These are phyloP conservation scores for Somion occarium DNA, from an alignment of 1,284 basidiomycete species.

Conservation along the genomic window DNA sequence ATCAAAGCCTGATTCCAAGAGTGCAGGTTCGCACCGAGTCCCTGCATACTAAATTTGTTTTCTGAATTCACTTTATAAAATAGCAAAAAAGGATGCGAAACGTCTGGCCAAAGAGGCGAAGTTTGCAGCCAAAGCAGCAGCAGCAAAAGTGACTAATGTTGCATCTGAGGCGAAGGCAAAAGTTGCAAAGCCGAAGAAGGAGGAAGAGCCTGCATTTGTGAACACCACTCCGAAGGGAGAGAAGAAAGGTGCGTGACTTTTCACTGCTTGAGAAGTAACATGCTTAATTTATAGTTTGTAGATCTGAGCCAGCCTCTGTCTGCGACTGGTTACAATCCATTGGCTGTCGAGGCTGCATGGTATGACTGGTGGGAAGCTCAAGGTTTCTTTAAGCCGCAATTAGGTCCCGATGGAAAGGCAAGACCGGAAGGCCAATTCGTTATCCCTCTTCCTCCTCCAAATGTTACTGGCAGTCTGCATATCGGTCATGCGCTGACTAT, in stretches of 20 bases:
- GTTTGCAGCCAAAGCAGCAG: constrained; percentile 70
- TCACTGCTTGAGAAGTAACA: not conserved
- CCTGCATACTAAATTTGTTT: constrained; percentile 9
- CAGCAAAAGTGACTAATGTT: constrained; percentile 39
- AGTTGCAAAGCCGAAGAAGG: constrained; percentile 71
- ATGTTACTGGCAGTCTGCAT: constrained; percentile 95
- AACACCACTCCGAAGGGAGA: constrained; percentile 85
- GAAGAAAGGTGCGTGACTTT: constrained; percentile 73
- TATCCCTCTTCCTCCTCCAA: constrained; percentile 94
- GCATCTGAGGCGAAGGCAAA: constrained; percentile 66
- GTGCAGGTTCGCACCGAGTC: constrained; percentile 20
- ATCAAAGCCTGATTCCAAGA: constrained; percentile 24
- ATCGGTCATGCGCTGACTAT: constrained; percentile 95
- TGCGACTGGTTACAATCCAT: constrained; percentile 88
- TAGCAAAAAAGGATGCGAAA: constrained; percentile 68
- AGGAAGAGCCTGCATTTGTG: constrained; percentile 70
- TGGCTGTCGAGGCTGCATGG: constrained; percentile 94
- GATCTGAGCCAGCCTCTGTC: constrained; percentile 85
- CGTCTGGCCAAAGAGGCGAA: constrained; percentile 75
- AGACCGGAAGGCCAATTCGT: constrained; percentile 75
- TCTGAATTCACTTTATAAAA: constrained; percentile 9
- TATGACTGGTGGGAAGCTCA: constrained; percentile 97
- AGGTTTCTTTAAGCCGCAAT: constrained; percentile 86
- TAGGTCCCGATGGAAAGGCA: constrained; percentile 51
- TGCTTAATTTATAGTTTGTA: constrained; percentile 25